These are phyloP conservation scores for Fusarium clavum DNA, from an alignment of 2,329 filamentous ascomycete genomes.

Conservation along the genomic window DNA sequence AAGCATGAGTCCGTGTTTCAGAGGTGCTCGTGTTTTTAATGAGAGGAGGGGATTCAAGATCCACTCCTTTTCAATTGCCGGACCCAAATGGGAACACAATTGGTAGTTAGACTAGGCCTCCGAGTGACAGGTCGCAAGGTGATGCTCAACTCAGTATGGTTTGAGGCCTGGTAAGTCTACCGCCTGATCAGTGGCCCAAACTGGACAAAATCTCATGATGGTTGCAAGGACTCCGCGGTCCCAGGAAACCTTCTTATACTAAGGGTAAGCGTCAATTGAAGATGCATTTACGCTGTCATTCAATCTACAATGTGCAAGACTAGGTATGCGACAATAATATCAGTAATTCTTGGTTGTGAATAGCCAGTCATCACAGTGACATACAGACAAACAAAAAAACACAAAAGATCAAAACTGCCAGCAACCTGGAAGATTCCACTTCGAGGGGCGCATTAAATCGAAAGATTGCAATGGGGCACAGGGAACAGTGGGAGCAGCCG, in stretches of 20 bases:
- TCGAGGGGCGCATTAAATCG: not conserved
- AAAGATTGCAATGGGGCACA: not conserved
- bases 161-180: not conserved
- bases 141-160: not conserved
- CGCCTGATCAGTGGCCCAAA: not conserved
- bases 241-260: not conserved
- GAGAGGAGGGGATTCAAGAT: not conserved
- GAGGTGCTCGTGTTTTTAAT: slow-evolving; percentile 1
- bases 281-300: too few relatives aligned
- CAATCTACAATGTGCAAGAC: not conserved
- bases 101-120: not conserved
- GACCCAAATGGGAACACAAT: not conserved
- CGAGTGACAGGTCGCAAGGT: not conserved
- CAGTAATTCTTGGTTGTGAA: too few relatives aligned
- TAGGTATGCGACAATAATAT: not conserved
- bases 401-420: not conserved
- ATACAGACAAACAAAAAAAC: not conserved
- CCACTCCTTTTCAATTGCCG: not conserved
- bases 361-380: not conserved
- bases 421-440: not conserved
- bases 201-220: not conserved
- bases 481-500: not conserved
- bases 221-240: not conserved
- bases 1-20: not conserved
- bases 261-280: not conserved